Base-by-base conservation (phyloP, 768 basidiomycete genomes). In the Rubroboletus pulcherrimus region DNA sequence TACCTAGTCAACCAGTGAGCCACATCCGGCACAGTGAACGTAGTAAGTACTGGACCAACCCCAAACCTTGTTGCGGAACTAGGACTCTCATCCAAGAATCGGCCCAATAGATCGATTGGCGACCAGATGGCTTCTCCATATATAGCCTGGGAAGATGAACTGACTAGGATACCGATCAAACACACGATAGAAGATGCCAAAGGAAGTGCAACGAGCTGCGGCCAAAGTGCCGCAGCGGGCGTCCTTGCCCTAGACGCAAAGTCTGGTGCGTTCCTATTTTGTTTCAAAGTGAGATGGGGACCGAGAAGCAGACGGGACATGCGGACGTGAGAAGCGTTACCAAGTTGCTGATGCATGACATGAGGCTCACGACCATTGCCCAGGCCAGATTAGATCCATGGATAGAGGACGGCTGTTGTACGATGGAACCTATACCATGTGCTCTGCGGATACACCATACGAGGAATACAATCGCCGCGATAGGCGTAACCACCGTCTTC, bases 321-420 rank as follows among this genome's bases (percentile, higher is more conserved):
- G 69, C 79, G 53, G 75, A 84, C 80, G 83, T 84, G 66, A 89
- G 75, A 58, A 90, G 78, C 5, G 87, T 89, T 26, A 83, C 85
- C 81, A 85, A 84, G 73, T 91, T 90, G 73, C 83, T 84, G 70
- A 93, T 85, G 70, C 86, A 90, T 15, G 82, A 84, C 84, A 87
- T 89, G 59, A 88, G 68, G 67, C 81, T 82, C 45, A 77, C 74
- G 29, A 89, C 78, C 84, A 90, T 89, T 15, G 80, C 79, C 91
- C 91, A 93, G 17, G 80, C 82, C 42, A 91, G 78, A 17, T 80
- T 81, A 26, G 81, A 81, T 35, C 91, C 90, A 58, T 83, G 80
- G 30, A 90, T 65, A 5, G 73, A 81, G 0, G 82, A 75, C 14
- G 85, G 83, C 56, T 86, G 85, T 39, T 75, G 78, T 51, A 93